Evolutionary conservation across 2,329 filamentous ascomycete species (phyloP).

Genomic region (Alternaria sp.): DNA sequence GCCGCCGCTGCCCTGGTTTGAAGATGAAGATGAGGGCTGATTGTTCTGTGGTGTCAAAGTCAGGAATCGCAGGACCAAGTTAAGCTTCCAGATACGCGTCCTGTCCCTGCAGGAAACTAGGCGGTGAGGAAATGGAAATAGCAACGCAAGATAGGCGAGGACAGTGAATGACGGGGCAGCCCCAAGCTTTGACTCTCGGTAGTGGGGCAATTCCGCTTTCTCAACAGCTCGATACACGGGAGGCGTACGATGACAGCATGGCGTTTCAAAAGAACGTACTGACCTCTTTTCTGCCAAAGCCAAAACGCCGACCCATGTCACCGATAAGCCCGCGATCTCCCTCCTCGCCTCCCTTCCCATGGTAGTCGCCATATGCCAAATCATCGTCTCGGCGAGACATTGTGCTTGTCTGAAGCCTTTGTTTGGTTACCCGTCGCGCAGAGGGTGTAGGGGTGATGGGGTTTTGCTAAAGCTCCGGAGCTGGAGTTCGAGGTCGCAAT

Average conservation of each 20-base stretch:
- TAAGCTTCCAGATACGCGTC: constrained; percentile 2
- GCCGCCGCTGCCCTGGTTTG: constrained; percentile 38
- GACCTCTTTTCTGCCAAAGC: constrained; percentile 47
- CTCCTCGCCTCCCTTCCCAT: constrained; percentile 51
- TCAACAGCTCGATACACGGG: constrained; percentile 22
- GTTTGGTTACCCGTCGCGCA: neutral
- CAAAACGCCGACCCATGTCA: constrained; percentile 60
- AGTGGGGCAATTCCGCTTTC: constrained; percentile 24
- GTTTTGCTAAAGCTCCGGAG: constrained; percentile 17
- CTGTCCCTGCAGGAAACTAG: constrained; percentile 10
- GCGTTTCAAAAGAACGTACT: constrained; percentile 29
- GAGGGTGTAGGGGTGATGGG: neutral
- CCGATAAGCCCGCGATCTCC: constrained; percentile 62
- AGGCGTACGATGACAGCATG: constrained; percentile 30
- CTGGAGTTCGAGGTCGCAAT: constrained; percentile 14
- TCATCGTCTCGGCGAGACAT: constrained; percentile 58
- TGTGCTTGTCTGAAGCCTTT: constrained; percentile 28
- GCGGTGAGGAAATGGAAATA: constrained; percentile 8
- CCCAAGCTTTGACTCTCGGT: constrained; percentile 24
- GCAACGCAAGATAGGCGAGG: constrained; percentile 7
- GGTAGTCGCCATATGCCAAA: constrained; percentile 65
- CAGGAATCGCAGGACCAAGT: constrained; percentile 5
- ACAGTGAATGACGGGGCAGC: constrained; percentile 17
- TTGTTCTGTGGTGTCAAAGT: constrained; percentile 23
- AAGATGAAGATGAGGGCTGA: constrained; percentile 38